Evolutionary conservation across 331 rosid species (phyloP).

Genomic region (Phaseolus coccineus): DNA sequence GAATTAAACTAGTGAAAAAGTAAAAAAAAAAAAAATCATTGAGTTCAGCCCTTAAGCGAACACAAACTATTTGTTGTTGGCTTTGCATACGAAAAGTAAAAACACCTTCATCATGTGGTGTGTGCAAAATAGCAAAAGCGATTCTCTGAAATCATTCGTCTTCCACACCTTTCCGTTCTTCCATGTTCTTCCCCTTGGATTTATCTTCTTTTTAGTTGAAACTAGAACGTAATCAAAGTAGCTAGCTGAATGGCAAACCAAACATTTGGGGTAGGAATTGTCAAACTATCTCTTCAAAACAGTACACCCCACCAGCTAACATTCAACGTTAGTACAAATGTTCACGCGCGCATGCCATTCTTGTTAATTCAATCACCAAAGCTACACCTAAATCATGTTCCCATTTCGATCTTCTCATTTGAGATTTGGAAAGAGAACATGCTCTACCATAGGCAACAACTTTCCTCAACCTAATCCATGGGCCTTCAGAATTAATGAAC

Average conservation of each 20-base stretch:
- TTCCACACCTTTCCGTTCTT: slow-evolving; percentile 1
- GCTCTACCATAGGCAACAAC: neutral
- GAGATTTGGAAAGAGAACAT: neutral
- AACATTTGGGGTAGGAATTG: slow-evolving; percentile 2
- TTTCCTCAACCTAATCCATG: neutral
- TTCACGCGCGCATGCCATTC: slow-evolving; percentile 21
- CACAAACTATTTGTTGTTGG: neutral
- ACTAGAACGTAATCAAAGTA: neutral
- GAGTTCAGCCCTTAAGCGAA: slow-evolving; percentile 4
- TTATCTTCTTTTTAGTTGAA: neutral
- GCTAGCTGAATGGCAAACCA: slow-evolving; percentile 25
- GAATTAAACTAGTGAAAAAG: too few relatives aligned
- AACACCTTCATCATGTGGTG: slow-evolving; percentile 6
- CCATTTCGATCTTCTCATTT: slow-evolving; percentile 27
- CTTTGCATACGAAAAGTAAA: slow-evolving; percentile 20
- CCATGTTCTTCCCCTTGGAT: neutral
- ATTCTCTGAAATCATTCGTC: slow-evolving; percentile 8
- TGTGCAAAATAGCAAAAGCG: neutral
- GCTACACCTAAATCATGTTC: neutral
- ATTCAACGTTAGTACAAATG: neutral
- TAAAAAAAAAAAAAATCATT: too few relatives aligned
- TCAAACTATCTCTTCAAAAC: neutral
- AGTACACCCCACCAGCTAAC: neutral
- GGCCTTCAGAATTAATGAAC: too few relatives aligned
- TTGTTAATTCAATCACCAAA: slow-evolving; percentile 12